A percentile compares a stretch with the other conserved stretches of the same genome.
Evolutionary conservation across 306 rosid genomes (phyloP).

Genomic region (Ammopiptanthus mongolicus): DNA sequence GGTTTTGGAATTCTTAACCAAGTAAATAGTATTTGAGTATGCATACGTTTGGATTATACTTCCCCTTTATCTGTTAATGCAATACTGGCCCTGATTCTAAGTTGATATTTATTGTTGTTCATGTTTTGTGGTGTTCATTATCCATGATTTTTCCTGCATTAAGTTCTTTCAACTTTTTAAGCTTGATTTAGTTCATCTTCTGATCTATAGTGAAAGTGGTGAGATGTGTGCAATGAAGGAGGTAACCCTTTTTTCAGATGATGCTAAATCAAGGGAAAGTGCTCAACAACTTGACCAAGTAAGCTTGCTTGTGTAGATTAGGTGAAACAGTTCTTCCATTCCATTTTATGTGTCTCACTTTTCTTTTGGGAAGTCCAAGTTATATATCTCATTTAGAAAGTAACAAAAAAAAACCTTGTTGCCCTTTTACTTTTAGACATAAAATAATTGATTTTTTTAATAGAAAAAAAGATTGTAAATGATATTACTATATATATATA

Average conservation of each 20-base stretch:
- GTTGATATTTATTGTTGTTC: conserved; percentile 3
- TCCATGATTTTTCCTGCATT: not conserved
- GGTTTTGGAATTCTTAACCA: conserved; percentile 9
- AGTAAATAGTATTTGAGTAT: not conserved
- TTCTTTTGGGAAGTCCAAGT: conserved; percentile 14
- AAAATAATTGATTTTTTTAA: not conserved
- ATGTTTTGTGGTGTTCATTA: conserved; percentile 1
- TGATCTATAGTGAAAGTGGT: conserved; percentile 71
- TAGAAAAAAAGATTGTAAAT: too few relatives aligned
- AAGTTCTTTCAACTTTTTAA: not conserved
- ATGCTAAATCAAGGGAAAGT: conserved; percentile 81
- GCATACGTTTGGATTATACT: not conserved
- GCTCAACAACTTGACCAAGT: conserved; percentile 83
- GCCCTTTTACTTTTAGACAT: not conserved
- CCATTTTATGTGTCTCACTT: conserved; percentile 3
- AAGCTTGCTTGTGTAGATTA: conserved; percentile 28
- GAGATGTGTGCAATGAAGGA: conserved; percentile 99
- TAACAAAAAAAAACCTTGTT: not conserved
- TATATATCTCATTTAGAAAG: not conserved
- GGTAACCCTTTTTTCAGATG: conserved; percentile 81
- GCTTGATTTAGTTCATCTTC: conserved; percentile 31
- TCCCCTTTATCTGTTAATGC: not conserved
- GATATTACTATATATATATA: not conserved
- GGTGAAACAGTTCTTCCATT: not conserved
- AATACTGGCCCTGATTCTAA: not conserved